These are phyloP conservation scores for Seminavis robusta DNA, from an alignment of 108 stramenopile genomes.

Conservation along the genomic window DNA sequence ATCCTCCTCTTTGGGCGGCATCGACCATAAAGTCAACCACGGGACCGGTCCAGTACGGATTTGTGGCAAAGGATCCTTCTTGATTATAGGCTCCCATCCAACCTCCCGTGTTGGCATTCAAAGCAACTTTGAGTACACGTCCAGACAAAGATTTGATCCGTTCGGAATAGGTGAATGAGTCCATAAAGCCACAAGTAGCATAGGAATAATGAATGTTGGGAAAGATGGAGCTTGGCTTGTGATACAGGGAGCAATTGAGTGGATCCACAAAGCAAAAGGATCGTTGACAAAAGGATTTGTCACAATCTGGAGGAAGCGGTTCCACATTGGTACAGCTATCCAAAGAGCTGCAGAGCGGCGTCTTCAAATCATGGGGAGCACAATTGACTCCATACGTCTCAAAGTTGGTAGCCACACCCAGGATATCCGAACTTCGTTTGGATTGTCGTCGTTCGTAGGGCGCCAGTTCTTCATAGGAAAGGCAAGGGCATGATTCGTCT, in stretches of 20 bases:
- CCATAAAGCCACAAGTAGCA: conserved; percentile 17
- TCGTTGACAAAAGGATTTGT: conserved; percentile 10
- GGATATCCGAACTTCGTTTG: too few relatives aligned
- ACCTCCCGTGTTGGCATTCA: conserved; percentile 9
- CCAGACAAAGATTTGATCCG: background rate
- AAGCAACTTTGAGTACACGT: background rate
- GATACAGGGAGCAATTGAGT: background rate
- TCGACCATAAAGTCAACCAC: background rate
- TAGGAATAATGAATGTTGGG: conserved; percentile 7
- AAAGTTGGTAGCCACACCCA: too few relatives aligned
- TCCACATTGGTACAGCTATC: too few relatives aligned
- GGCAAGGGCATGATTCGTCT: too few relatives aligned
- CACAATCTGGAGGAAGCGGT: too few relatives aligned
- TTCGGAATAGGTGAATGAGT: conserved; percentile 5
- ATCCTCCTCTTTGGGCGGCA: conserved; percentile 2
- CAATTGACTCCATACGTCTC: too few relatives aligned
- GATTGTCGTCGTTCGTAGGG: too few relatives aligned
- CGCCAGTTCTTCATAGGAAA: too few relatives aligned
- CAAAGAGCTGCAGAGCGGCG: too few relatives aligned
- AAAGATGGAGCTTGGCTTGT: background rate
- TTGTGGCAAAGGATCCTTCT: too few relatives aligned
- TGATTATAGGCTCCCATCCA: conserved; percentile 14
- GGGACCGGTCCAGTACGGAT: background rate
- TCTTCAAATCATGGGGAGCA: too few relatives aligned
- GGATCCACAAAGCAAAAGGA: conserved; percentile 21